These are phyloP conservation scores for Moniliophthora roreri DNA, from an alignment of 1,284 basidiomycete genomes.

Conservation along the genomic window DNA sequence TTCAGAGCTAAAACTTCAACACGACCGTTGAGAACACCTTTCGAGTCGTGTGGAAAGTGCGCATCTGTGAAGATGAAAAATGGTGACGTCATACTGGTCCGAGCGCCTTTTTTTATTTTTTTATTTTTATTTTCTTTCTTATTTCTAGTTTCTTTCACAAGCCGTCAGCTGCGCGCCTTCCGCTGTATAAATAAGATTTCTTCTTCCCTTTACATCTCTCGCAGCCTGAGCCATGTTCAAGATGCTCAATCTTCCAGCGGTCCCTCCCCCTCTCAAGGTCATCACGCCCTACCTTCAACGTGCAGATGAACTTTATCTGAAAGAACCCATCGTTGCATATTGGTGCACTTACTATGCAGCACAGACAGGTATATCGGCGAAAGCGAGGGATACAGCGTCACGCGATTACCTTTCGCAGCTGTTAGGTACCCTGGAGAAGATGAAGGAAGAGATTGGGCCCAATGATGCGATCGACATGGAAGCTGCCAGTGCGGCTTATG, in stretches of 20 bases:
- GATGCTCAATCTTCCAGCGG: slow-evolving; percentile 52
- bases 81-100: not conserved
- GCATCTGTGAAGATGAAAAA: not conserved
- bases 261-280: slow-evolving; percentile 60
- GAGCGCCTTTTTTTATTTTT: not conserved
- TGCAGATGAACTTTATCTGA: slow-evolving; percentile 79
- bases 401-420: slow-evolving; percentile 70
- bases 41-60: no score
- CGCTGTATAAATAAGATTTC: not conserved
- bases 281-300: slow-evolving; percentile 85
- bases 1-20: no score
- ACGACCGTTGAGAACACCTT: no score
- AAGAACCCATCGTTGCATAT: slow-evolving; percentile 88
- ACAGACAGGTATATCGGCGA: slow-evolving; percentile 78
- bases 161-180: not conserved
- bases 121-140: not conserved
- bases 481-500: slow-evolving; percentile 80
- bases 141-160: not conserved
- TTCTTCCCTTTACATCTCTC: slow-evolving; percentile 4
- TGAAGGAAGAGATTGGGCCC: slow-evolving; percentile 74
- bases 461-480: slow-evolving; percentile 87
- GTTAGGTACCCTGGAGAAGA: slow-evolving; percentile 77
- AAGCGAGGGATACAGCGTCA: slow-evolving; percentile 58
- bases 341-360: slow-evolving; percentile 97
- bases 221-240: slow-evolving; percentile 18